phyloP scores from a whole-genome alignment of 768 basidiomycete genomes.

The Mycena belliarum region DNA sequence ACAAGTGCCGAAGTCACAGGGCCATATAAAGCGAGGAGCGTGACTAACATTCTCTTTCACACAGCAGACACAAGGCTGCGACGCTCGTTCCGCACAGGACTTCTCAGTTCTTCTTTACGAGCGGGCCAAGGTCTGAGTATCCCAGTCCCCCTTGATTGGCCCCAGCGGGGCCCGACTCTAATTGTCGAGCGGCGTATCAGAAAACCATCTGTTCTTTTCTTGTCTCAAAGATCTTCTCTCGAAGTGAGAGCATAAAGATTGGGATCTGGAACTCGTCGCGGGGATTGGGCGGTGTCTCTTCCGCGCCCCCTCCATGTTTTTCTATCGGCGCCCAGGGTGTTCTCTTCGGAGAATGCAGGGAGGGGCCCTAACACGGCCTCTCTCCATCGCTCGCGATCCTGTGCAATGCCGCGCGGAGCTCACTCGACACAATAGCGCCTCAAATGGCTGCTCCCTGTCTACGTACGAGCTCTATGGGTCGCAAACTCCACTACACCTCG shows the following conservation, averaged over 20 bases:
- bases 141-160: constrained; percentile 62
- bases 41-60: constrained; percentile 8
- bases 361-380: constrained; percentile 9
- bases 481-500: constrained; percentile 8
- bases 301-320: constrained; percentile 17
- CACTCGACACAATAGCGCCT: not conserved
- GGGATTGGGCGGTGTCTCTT: constrained; percentile 46
- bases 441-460: constrained; percentile 10
- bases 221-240: constrained; percentile 44
- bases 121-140: constrained; percentile 86
- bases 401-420: constrained; percentile 1
- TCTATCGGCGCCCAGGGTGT: constrained; percentile 23
- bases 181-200: constrained; percentile 69
- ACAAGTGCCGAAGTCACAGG: not conserved
- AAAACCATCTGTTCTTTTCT: constrained; percentile 44
- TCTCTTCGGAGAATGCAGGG: constrained; percentile 19
- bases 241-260: constrained; percentile 37
- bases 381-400: constrained; percentile 17
- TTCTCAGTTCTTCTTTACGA: constrained; percentile 45
- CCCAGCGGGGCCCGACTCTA: constrained; percentile 62
- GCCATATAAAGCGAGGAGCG: not conserved
- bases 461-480: not conserved
- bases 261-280: constrained; percentile 58
- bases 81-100: constrained; percentile 64
- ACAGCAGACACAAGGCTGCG: constrained; percentile 53